Evolutionary conservation across 768 basidiomycete species (phyloP).

Genomic region (Rhizopogon vesiculosus): DNA sequence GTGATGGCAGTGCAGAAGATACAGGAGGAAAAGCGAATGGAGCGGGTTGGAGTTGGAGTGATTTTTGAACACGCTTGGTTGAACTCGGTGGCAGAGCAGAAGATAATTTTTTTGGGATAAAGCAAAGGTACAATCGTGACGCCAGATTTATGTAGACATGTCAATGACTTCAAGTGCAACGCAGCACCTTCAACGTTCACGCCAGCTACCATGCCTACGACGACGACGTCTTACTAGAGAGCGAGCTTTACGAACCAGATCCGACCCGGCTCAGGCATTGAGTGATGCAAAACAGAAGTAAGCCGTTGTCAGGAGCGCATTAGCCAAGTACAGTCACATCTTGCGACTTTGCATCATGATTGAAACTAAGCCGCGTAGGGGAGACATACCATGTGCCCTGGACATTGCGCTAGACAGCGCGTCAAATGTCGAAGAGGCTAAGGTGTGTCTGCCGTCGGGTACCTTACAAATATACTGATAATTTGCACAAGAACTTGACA

Average conservation of each 20-base stretch:
- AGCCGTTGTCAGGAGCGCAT: slow-evolving; percentile 59
- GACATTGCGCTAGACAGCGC: slow-evolving; percentile 66
- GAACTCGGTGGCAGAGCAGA: too few species aligned
- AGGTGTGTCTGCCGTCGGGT: slow-evolving; percentile 46
- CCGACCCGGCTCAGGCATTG: slow-evolving; percentile 71
- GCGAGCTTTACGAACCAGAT: slow-evolving; percentile 84
- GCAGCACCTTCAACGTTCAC: background rate
- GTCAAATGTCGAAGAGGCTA: slow-evolving; percentile 81
- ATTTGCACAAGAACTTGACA: slow-evolving; percentile 55
- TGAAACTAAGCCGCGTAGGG: slow-evolving; percentile 37
- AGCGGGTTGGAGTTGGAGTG: slow-evolving; percentile 17
- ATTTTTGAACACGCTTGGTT: slow-evolving; percentile 14
- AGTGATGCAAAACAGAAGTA: slow-evolving; percentile 76
- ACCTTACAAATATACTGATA: background rate
- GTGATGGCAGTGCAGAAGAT: slow-evolving; percentile 14
- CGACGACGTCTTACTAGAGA: slow-evolving; percentile 82
- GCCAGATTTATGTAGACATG: too few species aligned
- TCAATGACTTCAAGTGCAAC: background rate
- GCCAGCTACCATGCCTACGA: slow-evolving; percentile 52
- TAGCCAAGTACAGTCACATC: slow-evolving; percentile 60
- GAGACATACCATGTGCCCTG: slow-evolving; percentile 73
- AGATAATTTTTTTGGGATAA: too few species aligned
- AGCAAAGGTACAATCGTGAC: too few species aligned
- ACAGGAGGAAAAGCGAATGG: slow-evolving; percentile 4
- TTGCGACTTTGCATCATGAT: background rate